Percentiles rank a stretch among this genome's conserved stretches.
phyloP scores from a whole-genome alignment of 768 basidiomycete species.

The Trametes maxima region DNA sequence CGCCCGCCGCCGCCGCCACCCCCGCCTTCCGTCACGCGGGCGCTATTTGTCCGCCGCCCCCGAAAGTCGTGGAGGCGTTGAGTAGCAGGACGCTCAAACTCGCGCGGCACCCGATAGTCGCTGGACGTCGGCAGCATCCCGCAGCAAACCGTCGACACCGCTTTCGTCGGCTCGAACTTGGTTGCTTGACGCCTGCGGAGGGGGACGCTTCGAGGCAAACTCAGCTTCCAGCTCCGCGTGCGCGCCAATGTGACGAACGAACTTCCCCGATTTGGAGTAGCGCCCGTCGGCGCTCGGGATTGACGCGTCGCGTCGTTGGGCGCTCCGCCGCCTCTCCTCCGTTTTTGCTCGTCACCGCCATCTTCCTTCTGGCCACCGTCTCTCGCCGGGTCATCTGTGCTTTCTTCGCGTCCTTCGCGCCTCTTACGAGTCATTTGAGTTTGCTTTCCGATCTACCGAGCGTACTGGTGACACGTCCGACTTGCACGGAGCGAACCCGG shows the following conservation, averaged over 20 bases:
- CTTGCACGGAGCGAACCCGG: too few relatives aligned
- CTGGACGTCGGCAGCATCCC: too few relatives aligned
- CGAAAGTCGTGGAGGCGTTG: too few relatives aligned
- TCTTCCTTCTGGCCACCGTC: background rate
- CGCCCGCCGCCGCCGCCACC: background rate
- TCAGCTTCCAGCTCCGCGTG: conserved; percentile 20
- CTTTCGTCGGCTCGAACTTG: conserved; percentile 9
- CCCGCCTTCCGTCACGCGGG: background rate
- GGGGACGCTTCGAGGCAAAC: conserved; percentile 1
- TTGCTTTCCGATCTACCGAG: too few relatives aligned
- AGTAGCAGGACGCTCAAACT: too few relatives aligned
- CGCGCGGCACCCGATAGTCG: too few relatives aligned
- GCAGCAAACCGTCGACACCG: conserved; percentile 3
- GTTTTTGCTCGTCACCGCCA: conserved; percentile 8
- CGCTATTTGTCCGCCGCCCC: too few relatives aligned
- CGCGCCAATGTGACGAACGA: background rate
- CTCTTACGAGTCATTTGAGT: too few relatives aligned
- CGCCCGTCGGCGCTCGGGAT: background rate
- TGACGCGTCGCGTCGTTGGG: background rate
- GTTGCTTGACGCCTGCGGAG: background rate
- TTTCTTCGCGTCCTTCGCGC: too few relatives aligned
- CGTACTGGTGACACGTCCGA: too few relatives aligned
- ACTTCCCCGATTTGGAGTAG: background rate
- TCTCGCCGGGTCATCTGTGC: background rate
- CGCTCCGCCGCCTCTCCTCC: background rate